Percentiles rank a stretch among this genome's conserved stretches.
These are phyloP conservation scores for Capsicum rhomboideum DNA, from an alignment of 257 asterid genomes.

Conservation along the genomic window DNA sequence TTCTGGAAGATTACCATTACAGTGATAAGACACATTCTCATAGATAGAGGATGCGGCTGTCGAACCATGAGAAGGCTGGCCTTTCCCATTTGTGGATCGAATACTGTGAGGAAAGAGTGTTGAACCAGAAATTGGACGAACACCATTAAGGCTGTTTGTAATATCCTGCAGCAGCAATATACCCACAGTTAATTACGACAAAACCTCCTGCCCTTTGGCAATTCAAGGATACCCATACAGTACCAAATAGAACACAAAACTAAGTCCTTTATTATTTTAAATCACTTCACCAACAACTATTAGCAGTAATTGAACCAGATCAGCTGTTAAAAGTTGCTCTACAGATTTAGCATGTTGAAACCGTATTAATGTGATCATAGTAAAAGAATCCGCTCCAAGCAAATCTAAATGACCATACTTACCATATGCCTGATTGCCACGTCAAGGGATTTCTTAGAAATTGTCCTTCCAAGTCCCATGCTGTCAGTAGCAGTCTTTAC, in stretches of 20 bases:
- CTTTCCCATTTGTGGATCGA: conserved; percentile 57
- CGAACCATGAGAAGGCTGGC: conserved; percentile 25
- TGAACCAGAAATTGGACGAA: conserved; percentile 68
- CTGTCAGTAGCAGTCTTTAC: conserved; percentile 63
- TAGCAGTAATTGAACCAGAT: not conserved
- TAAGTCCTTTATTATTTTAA: not conserved
- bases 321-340: not conserved
- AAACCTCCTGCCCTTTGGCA: not conserved
- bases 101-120: conserved; percentile 93
- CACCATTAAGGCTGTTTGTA: conserved; percentile 50
- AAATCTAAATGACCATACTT: conserved; percentile 7
- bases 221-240: not conserved
- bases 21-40: conserved; percentile 23
- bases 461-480: conserved; percentile 81
- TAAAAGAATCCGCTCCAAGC: not conserved
- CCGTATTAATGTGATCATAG: not conserved
- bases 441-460: conserved; percentile 89
- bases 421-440: conserved; percentile 95
- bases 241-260: not conserved
- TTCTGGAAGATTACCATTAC: conserved; percentile 36
- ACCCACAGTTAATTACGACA: not conserved
- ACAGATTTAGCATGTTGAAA: not conserved
- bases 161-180: conserved; percentile 55
- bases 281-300: not conserved
- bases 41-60: conserved; percentile 31